These are phyloP conservation scores for Fusarium stilboides DNA, from an alignment of 2,329 filamentous ascomycete genomes.

Conservation along the genomic window DNA sequence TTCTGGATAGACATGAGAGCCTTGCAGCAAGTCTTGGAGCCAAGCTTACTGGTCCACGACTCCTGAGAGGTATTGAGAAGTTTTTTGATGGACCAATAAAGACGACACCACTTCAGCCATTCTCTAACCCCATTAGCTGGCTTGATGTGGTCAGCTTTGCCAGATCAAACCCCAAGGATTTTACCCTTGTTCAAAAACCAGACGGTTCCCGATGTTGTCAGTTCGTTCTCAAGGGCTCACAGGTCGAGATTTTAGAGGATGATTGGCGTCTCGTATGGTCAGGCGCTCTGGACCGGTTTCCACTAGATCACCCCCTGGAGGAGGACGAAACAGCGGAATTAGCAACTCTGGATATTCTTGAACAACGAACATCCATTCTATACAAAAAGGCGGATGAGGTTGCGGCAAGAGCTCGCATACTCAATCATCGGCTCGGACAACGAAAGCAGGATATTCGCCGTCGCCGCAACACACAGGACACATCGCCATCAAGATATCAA, in stretches of 20 bases:
- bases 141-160: conserved; percentile 89
- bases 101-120: conserved; percentile 66
- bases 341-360: conserved; percentile 86
- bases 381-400: conserved; percentile 86
- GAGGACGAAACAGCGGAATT: conserved; percentile 91
- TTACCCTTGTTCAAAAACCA: conserved; percentile 77
- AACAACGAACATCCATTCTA: conserved; percentile 81
- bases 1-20: conserved; percentile 87
- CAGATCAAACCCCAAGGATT: conserved; percentile 83
- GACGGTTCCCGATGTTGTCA: conserved; percentile 82
- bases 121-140: conserved; percentile 79
- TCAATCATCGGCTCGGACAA: conserved; percentile 79
- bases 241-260: conserved; percentile 89
- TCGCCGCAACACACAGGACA: conserved; percentile 49
- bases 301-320: conserved; percentile 83
- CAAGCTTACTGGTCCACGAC: conserved; percentile 83
- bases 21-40: conserved; percentile 89
- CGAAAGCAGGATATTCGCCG: conserved; percentile 53
- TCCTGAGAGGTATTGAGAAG: conserved; percentile 88
- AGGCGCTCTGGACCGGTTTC: conserved; percentile 83
- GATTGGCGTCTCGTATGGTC: conserved; percentile 89
- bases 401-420: conserved; percentile 74
- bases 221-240: conserved; percentile 84
- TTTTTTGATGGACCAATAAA: conserved; percentile 86
- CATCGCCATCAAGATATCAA: conserved; percentile 57